These are phyloP conservation scores for Vitis labrusca DNA, from an alignment of 164 flowering plant species.

Conservation along the genomic window DNA sequence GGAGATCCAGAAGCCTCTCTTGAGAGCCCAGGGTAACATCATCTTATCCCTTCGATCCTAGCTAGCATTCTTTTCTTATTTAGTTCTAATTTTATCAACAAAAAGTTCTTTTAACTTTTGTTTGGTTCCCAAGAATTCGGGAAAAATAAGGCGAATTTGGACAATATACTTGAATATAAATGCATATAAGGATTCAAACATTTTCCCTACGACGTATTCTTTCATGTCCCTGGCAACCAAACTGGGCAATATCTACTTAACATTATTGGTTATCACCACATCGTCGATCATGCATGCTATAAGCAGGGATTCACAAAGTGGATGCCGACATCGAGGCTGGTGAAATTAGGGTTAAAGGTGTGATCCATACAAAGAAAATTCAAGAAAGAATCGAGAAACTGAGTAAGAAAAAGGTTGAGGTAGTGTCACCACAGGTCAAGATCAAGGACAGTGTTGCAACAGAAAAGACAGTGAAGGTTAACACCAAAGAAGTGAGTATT, in stretches of 20 bases:
- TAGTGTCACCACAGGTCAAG: slow-evolving; percentile 26
- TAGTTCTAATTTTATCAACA: no score
- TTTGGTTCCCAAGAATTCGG: no score
- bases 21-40: slow-evolving; percentile 49
- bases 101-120: no score
- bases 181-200: no score
- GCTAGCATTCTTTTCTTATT: not conserved
- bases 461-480: slow-evolving; percentile 21
- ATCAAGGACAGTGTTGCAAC: slow-evolving; percentile 2
- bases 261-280: no score
- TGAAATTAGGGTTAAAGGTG: slow-evolving; percentile 59
- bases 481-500: slow-evolving; percentile 28
- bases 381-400: slow-evolving; percentile 40
- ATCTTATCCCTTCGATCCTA: no score
- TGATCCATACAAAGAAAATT: slow-evolving; percentile 42
- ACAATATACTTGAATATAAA: no score
- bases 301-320: slow-evolving; percentile 55
- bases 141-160: no score
- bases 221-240: no score
- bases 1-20: slow-evolving; percentile 52
- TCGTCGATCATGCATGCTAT: not conserved
- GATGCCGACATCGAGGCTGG: slow-evolving; percentile 44
- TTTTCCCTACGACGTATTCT: no score
- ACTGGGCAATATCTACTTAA: no score
- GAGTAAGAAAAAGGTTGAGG: slow-evolving; percentile 49